Evolutionary conservation across 257 asterid species (phyloP).

Genomic region (Cruciata laevipes): DNA sequence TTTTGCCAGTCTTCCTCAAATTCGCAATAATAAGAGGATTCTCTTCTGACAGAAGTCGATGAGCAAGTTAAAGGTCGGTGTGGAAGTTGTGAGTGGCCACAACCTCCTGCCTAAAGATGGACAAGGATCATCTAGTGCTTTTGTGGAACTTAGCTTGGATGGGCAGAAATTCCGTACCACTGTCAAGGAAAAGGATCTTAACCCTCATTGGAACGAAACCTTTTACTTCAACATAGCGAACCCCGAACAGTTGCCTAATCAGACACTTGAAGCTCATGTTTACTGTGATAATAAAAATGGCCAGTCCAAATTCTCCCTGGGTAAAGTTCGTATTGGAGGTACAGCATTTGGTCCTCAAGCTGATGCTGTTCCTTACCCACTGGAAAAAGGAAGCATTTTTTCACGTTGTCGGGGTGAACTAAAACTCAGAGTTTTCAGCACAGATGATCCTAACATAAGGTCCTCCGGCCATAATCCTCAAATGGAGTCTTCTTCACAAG

Average conservation of each 20-base stretch:
- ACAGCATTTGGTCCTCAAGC: slow-evolving; percentile 60
- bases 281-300: slow-evolving; percentile 35
- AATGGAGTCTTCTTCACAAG: slow-evolving; percentile 33
- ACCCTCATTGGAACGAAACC: slow-evolving; percentile 77
- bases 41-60: slow-evolving; percentile 26
- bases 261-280: slow-evolving; percentile 66
- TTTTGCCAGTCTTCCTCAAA: background rate
- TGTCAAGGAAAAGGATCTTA: slow-evolving; percentile 72
- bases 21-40: background rate
- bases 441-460: slow-evolving; percentile 52
- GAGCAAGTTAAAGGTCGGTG: slow-evolving; percentile 80
- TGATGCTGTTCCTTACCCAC: slow-evolving; percentile 80
- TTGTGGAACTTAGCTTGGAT: slow-evolving; percentile 74
- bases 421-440: slow-evolving; percentile 60
- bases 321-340: slow-evolving; percentile 54
- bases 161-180: slow-evolving; percentile 73
- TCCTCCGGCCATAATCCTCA: slow-evolving; percentile 41
- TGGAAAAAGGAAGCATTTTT: slow-evolving; percentile 58
- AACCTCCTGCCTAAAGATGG: slow-evolving; percentile 82
- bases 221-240: slow-evolving; percentile 61
- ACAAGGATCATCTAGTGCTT: slow-evolving; percentile 63
- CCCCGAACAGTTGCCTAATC: slow-evolving; percentile 43
- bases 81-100: slow-evolving; percentile 76
- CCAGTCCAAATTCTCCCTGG: slow-evolving; percentile 59
- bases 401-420: slow-evolving; percentile 77